phyloP scores from a whole-genome alignment of 441 rosid species.

The Gossypium trilobum region DNA sequence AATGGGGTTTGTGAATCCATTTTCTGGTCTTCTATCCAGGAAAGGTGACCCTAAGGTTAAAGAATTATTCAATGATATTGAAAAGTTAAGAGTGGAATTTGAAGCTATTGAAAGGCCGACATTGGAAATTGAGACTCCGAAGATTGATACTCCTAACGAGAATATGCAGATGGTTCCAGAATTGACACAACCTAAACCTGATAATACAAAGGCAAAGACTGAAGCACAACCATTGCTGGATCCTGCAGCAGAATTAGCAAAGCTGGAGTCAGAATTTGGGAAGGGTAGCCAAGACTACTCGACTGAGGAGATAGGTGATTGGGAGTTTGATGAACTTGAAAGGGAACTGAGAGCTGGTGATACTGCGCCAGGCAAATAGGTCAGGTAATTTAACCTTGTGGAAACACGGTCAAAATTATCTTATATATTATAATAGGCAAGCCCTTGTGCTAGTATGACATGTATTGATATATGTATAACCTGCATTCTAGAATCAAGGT shows the following conservation, averaged over 20 bases:
- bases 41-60: constrained; percentile 53
- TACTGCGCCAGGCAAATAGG: constrained; percentile 25
- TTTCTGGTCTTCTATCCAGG: constrained; percentile 32
- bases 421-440: neutral
- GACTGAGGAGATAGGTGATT: constrained; percentile 67
- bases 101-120: constrained; percentile 80
- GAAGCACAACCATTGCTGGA: constrained; percentile 40
- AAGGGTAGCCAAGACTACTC: constrained; percentile 68
- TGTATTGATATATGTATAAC: constrained; percentile 14
- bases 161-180: constrained; percentile 18
- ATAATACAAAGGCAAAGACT: constrained; percentile 20
- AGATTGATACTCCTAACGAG: constrained; percentile 24
- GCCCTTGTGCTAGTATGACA: constrained; percentile 15
- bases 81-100: constrained; percentile 59
- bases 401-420: neutral
- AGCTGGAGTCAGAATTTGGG: constrained; percentile 89
- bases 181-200: constrained; percentile 26
- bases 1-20: neutral
- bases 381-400: neutral
- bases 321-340: constrained; percentile 98
- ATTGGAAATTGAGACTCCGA: constrained; percentile 59
- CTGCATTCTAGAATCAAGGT: constrained; percentile 25
- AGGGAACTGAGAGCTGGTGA: constrained; percentile 57
- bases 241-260: constrained; percentile 77
- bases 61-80: constrained; percentile 69